Conservation (phyloP, 1,284 basidiomycete genomes). For the Thecaphora frezii region DNA sequence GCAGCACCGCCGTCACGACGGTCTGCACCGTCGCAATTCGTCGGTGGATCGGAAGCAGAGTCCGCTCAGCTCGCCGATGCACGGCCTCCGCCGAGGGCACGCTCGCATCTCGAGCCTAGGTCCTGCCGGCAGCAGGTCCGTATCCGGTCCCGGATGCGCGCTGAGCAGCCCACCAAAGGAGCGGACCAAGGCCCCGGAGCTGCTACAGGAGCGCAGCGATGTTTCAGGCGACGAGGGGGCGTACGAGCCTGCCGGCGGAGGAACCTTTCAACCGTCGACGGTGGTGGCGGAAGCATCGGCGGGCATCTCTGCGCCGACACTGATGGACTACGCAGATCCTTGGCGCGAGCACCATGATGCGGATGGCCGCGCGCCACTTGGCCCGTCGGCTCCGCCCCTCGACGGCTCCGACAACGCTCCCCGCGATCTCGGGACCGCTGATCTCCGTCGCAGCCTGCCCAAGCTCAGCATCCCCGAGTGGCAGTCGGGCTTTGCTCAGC, state of each 20-base stretch:
- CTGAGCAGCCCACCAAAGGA: too few species aligned
- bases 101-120: constrained; percentile 22
- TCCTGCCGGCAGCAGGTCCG: too few species aligned
- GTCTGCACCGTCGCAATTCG: constrained; percentile 1
- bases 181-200: too few species aligned
- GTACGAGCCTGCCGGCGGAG: too few species aligned
- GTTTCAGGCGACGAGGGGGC: too few species aligned
- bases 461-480: constrained; percentile 30
- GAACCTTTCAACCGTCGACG: too few species aligned
- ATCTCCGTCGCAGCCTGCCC: constrained; percentile 8
- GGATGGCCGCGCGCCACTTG: constrained; percentile 39
- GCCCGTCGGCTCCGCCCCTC: constrained; percentile 26
- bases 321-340: constrained; percentile 31
- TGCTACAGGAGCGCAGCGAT: too few species aligned
- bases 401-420: not conserved
- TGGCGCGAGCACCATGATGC: constrained; percentile 39
- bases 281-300: too few species aligned
- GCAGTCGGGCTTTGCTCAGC: constrained; percentile 14
- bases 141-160: too few species aligned
- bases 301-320: not conserved
- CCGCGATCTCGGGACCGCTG: not conserved
- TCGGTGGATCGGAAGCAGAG: constrained; percentile 8
- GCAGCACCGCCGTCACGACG: constrained; percentile 36
- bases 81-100: constrained; percentile 11
- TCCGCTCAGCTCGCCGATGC: too few species aligned